A percentile compares a stretch with the other conserved stretches of the same genome.
phyloP scores from a whole-genome alignment of 495 filamentous ascomycete species.

The Immersiella caudata region DNA sequence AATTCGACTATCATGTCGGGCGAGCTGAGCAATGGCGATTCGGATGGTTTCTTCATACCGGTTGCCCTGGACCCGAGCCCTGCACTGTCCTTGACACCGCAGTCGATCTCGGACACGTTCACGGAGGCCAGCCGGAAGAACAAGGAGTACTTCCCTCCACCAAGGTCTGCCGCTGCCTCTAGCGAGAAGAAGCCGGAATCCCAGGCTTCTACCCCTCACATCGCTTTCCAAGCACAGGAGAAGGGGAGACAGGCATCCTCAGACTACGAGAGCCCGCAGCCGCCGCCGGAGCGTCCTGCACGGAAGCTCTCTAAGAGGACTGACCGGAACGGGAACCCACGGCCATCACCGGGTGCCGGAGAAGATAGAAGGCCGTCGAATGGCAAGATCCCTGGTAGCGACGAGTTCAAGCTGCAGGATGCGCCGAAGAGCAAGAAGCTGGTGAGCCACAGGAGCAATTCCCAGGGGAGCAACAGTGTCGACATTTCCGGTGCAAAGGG shows the following conservation, averaged over 20 bases:
- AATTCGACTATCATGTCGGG: constrained; percentile 68
- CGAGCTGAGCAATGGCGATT: constrained; percentile 62
- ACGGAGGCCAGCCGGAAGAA: constrained; percentile 45
- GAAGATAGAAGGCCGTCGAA: constrained; percentile 47
- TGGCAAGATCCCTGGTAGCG: constrained; percentile 34
- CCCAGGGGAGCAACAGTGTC: constrained; percentile 50
- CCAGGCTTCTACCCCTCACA: constrained; percentile 72
- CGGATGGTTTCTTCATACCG: constrained; percentile 83
- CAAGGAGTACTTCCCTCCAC: constrained; percentile 56
- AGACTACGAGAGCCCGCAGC: constrained; percentile 51
- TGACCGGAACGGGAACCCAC: constrained; percentile 42
- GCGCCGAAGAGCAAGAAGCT: constrained; percentile 70
- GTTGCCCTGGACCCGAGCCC: constrained; percentile 86
- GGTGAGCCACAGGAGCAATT: constrained; percentile 63
- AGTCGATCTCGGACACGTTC: constrained; percentile 55
- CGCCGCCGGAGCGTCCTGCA: constrained; percentile 39
- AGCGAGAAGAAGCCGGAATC: constrained; percentile 44
- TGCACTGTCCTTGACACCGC: constrained; percentile 61
- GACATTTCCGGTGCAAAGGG: constrained; percentile 36
- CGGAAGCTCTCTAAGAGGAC: constrained; percentile 51
- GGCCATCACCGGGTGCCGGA: constrained; percentile 43
- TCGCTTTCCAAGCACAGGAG: constrained; percentile 75
- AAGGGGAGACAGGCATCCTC: constrained; percentile 68
- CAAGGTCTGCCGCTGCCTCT: constrained; percentile 31
- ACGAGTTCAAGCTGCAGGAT: constrained; percentile 76